Evolutionary conservation across 1,139 yeast species (phyloP).

Genomic region (Komagataea norvegica): DNA sequence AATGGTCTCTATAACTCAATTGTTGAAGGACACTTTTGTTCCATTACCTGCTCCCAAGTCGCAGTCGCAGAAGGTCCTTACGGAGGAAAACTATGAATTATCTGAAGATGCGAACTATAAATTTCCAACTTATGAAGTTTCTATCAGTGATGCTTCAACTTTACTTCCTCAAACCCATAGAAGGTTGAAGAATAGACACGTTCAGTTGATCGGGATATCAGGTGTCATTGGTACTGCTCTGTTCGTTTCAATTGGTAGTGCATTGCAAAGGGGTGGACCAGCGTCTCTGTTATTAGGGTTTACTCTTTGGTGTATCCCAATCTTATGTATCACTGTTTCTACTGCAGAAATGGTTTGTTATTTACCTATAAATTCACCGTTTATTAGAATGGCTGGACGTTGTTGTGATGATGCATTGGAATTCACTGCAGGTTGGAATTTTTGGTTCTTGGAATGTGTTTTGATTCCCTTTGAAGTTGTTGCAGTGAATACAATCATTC

Average conservation of each 20-base stretch:
- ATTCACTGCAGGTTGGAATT: conserved; percentile 76
- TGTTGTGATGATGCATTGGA: conserved; percentile 68
- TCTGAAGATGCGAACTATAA: conserved; percentile 2
- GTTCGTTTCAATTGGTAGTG: conserved; percentile 70
- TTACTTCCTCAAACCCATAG: conserved; percentile 41
- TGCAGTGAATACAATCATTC: conserved; percentile 72
- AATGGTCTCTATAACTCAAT: background rate
- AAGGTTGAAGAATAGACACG: conserved; percentile 52
- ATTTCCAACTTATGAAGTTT: conserved; percentile 6
- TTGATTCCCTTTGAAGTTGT: conserved; percentile 80
- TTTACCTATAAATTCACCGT: conserved; percentile 68
- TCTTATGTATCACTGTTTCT: conserved; percentile 62
- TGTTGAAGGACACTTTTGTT: conserved; percentile 24
- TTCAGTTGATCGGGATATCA: conserved; percentile 76
- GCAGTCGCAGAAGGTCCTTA: background rate
- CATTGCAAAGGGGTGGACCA: conserved; percentile 71
- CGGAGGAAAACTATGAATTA: background rate
- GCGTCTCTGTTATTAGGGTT: conserved; percentile 68
- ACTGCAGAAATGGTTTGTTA: conserved; percentile 84
- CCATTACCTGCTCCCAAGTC: conserved; percentile 23
- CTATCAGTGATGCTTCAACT: conserved; percentile 22
- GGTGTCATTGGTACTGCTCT: conserved; percentile 84
- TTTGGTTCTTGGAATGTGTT: conserved; percentile 70
- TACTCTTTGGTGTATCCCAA: conserved; percentile 53
- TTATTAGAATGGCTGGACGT: conserved; percentile 49